Conservation (phyloP, 225 moss, liverwort and hornwort species). For the Climacium dendroides region DNA sequence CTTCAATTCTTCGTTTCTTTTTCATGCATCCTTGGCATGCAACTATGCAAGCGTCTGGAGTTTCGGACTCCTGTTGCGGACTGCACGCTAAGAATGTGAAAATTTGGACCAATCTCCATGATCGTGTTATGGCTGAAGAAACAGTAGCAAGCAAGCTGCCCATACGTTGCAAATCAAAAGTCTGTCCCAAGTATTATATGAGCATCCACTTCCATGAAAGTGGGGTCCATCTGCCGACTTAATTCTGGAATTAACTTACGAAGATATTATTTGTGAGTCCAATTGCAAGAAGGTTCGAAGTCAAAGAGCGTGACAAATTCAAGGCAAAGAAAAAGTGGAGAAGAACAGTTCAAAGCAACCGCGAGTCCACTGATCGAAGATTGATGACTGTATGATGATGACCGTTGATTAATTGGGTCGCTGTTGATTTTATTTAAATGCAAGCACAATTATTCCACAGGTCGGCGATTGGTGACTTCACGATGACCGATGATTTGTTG, state of each 20-base stretch:
- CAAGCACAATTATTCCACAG: background rate
- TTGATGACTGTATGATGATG: background rate
- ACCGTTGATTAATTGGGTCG: background rate
- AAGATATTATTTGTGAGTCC: background rate
- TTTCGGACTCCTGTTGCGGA: background rate
- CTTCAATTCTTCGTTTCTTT: background rate
- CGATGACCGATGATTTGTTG: background rate
- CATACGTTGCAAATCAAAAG: background rate
- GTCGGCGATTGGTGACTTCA: background rate
- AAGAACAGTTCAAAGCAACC: no score
- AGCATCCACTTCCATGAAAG: background rate
- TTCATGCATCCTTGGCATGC: background rate
- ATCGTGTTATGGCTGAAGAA: background rate
- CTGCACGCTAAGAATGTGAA: background rate
- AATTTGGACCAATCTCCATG: background rate
- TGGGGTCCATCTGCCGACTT: background rate
- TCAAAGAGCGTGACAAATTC: background rate
- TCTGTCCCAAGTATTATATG: background rate
- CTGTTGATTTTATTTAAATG: background rate
- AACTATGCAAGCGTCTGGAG: background rate
- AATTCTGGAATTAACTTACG: background rate
- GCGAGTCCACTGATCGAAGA: background rate
- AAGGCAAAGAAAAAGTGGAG: background rate
- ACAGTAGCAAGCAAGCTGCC: background rate
- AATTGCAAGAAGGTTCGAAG: background rate